phyloP scores from a whole-genome alignment of 1,139 yeast genomes.

The Debaryomycetaceae sp. region DNA sequence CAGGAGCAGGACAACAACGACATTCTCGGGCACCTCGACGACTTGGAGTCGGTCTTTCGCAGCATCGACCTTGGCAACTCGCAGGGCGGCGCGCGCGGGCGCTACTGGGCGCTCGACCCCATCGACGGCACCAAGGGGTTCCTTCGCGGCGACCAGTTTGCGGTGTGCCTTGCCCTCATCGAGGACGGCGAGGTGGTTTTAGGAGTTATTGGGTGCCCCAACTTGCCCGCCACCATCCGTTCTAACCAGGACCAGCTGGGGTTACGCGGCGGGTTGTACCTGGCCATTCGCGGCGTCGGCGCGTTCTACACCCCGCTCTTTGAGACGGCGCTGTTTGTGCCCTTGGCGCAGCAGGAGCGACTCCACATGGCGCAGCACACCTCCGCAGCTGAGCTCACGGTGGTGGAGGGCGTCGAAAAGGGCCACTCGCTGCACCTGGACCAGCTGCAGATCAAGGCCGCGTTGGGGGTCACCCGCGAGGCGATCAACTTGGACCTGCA shows the following conservation, averaged over 20 bases:
- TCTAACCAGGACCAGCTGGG: constrained; percentile 35
- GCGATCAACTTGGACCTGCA: constrained; percentile 84
- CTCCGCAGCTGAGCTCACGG: constrained; percentile 50
- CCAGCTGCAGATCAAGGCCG: constrained; percentile 69
- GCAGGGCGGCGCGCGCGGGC: constrained; percentile 69
- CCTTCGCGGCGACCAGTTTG: constrained; percentile 92
- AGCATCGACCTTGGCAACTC: constrained; percentile 78
- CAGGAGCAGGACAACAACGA: constrained; percentile 36
- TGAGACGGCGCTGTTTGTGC: constrained; percentile 22
- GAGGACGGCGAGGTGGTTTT: constrained; percentile 80
- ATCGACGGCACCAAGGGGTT: constrained; percentile 98
- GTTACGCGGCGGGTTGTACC: constrained; percentile 62
- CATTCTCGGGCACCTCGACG: constrained; percentile 38
- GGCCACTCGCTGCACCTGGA: constrained; percentile 91
- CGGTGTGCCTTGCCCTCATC: constrained; percentile 87
- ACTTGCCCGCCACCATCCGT: constrained; percentile 54
- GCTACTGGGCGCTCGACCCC: constrained; percentile 97
- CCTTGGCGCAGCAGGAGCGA: constrained; percentile 33
- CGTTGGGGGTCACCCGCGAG: constrained; percentile 53
- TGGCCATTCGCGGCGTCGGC: constrained; percentile 74
- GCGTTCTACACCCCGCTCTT: constrained; percentile 54
- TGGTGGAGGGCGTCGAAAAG: constrained; percentile 95
- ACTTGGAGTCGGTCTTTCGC: constrained; percentile 49
- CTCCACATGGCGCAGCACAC: constrained; percentile 42
- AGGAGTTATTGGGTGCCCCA: constrained; percentile 97